These are phyloP conservation scores for Saturnispora quitensis DNA, from an alignment of 805 yeast species.

Conservation along the genomic window DNA sequence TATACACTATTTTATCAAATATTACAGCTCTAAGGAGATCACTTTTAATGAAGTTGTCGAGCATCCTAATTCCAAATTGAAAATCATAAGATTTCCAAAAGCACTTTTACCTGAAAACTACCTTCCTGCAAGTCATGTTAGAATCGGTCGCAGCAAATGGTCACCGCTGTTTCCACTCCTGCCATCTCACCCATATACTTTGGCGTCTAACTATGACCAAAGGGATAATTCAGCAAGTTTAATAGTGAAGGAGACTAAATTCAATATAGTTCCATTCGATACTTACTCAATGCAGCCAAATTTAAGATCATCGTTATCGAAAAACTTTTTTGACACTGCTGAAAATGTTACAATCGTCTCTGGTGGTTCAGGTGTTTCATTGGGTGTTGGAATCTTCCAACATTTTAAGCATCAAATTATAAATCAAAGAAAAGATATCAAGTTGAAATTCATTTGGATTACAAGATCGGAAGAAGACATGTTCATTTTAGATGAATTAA, in stretches of 20 bases:
- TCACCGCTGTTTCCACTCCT: constrained; percentile 37
- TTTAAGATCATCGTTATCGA: constrained; percentile 34
- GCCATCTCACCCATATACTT: constrained; percentile 64
- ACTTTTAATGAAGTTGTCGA: constrained; percentile 15
- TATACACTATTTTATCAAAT: constrained; percentile 31
- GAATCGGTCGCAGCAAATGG: constrained; percentile 34
- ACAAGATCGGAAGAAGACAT: constrained; percentile 38
- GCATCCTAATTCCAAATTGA: constrained; percentile 11
- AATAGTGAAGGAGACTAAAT: constrained; percentile 36
- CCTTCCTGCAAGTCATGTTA: constrained; percentile 49
- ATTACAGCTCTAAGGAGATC: constrained; percentile 17
- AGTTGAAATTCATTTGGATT: constrained; percentile 45
- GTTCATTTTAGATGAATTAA: constrained; percentile 35
- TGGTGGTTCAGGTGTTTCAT: constrained; percentile 71
- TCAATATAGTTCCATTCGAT: constrained; percentile 25
- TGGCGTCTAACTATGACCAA: constrained; percentile 31
- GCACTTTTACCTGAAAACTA: constrained; percentile 19
- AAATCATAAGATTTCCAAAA: constrained; percentile 12
- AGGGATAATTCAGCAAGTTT: constrained; percentile 32
- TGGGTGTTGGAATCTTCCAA: constrained; percentile 45
- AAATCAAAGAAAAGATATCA: constrained; percentile 21
- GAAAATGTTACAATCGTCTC: constrained; percentile 45
- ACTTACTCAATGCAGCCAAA: constrained; percentile 34
- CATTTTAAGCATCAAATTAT: constrained; percentile 26
- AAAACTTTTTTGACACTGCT: constrained; percentile 38